phyloP scores from a whole-genome alignment of 1,139 yeast species.

The Nakaseomyces bracarensis region DNA sequence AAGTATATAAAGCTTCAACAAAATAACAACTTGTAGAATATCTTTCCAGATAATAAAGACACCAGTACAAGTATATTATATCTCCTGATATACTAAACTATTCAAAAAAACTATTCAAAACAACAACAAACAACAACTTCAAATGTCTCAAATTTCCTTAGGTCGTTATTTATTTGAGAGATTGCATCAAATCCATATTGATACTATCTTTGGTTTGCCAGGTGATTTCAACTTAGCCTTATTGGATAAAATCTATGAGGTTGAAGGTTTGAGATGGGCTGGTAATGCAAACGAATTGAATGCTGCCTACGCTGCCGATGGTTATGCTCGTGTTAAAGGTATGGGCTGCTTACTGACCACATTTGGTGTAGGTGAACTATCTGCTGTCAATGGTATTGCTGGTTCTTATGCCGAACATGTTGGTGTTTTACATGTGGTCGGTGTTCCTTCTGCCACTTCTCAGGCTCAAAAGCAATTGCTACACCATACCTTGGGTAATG shows the following conservation, averaged over 20 bases:
- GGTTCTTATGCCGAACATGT: conserved; percentile 73
- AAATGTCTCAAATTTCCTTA: conserved; percentile 37
- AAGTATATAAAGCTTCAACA: background rate
- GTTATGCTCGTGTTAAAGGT: conserved; percentile 55
- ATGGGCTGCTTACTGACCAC: conserved; percentile 51
- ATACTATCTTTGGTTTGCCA: conserved; percentile 56
- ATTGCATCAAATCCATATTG: conserved; percentile 40
- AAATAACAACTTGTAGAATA: background rate
- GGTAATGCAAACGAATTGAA: conserved; percentile 64
- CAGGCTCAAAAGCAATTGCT: conserved; percentile 50
- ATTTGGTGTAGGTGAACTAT: conserved; percentile 78
- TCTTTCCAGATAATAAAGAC: background rate
- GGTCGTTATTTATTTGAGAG: conserved; percentile 59
- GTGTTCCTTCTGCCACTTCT: conserved; percentile 55
- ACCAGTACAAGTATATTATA: background rate
- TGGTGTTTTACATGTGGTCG: conserved; percentile 75
- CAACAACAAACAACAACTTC: background rate
- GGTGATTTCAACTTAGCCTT: conserved; percentile 61
- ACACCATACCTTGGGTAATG: conserved; percentile 70
- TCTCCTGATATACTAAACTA: background rate
- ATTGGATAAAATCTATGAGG: conserved; percentile 53
- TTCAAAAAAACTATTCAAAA: background rate
- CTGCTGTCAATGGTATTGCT: conserved; percentile 72
- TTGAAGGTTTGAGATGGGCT: conserved; percentile 51
- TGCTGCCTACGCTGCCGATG: conserved; percentile 67